Conservation (phyloP, 2,329 filamentous ascomycete genomes). For the Chrysoporthe puriensis region DNA sequence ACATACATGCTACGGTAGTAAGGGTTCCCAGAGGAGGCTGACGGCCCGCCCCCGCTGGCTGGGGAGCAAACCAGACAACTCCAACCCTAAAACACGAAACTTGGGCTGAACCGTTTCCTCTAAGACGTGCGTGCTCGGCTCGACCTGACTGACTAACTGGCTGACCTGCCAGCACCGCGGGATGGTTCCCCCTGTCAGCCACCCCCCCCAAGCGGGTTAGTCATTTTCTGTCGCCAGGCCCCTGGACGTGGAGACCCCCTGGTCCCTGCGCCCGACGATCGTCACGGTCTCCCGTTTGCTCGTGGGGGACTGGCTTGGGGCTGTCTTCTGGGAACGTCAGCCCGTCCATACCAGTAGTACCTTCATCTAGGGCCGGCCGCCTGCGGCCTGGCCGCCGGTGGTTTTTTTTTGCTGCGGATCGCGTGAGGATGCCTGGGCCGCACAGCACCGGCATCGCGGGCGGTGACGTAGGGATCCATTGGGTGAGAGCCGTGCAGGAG, state of each 20-base stretch:
- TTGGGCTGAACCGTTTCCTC: no score
- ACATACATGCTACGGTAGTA: no score
- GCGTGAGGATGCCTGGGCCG: background rate
- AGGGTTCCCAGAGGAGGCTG: no score
- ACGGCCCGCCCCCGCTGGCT: no score
- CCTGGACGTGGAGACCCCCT: background rate
- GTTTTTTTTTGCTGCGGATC: background rate
- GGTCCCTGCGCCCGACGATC: background rate
- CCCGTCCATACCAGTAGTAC: no score
- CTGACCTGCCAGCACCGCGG: no score
- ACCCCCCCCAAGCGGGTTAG: background rate
- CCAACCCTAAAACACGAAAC: no score
- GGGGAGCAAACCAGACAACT: no score
- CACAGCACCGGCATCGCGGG: background rate
- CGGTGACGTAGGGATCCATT: background rate
- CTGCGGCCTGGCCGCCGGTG: no score
- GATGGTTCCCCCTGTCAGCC: background rate
- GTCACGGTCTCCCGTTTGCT: background rate
- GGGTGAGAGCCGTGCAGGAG: background rate
- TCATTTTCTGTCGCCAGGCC: background rate
- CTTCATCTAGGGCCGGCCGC: no score
- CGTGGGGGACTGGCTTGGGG: background rate
- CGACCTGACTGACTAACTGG: no score
- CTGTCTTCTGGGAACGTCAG: background rate
- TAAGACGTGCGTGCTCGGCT: no score